A percentile compares a stretch with the other conserved stretches of the same genome.
These are phyloP conservation scores for Knufia fluminis DNA, from an alignment of 2,329 filamentous ascomycete species.

Conservation along the genomic window DNA sequence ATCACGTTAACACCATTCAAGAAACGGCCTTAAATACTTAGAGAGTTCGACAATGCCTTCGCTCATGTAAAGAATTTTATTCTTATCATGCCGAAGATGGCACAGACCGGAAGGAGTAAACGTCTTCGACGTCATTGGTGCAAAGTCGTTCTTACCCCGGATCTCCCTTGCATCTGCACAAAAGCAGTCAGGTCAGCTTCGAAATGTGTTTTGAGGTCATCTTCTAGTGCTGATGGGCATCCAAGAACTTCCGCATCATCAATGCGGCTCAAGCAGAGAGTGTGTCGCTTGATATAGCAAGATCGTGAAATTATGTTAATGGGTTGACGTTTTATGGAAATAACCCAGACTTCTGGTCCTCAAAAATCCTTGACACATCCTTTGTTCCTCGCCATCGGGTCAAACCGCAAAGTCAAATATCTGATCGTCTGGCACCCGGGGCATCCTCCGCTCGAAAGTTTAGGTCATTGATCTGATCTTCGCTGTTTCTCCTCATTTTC, in stretches of 20 bases:
- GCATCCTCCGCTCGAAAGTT: neutral
- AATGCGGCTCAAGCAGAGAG: neutral
- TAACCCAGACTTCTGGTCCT: neutral
- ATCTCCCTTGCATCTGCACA: neutral
- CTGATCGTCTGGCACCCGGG: too few species aligned
- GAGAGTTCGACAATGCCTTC: too few species aligned
- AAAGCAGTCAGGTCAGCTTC: neutral
- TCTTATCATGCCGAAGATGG: too few species aligned
- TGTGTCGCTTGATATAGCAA: neutral
- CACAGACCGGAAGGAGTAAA: too few species aligned
- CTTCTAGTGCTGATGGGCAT: neutral
- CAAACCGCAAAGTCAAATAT: neutral
- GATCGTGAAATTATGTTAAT: neutral
- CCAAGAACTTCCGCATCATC: neutral
- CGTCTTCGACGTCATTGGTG: too few species aligned
- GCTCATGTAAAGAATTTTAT: too few species aligned
- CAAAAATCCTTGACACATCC: neutral
- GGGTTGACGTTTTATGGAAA: too few species aligned
- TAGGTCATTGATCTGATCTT: neutral
- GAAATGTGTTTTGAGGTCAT: neutral
- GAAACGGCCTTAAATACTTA: too few species aligned
- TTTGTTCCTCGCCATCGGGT: neutral
- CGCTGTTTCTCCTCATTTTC: neutral
- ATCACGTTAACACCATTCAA: too few species aligned
- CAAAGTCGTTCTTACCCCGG: neutral